Conservation (phyloP, 2,329 filamentous ascomycete species). For the Polytolypa hystricis region DNA sequence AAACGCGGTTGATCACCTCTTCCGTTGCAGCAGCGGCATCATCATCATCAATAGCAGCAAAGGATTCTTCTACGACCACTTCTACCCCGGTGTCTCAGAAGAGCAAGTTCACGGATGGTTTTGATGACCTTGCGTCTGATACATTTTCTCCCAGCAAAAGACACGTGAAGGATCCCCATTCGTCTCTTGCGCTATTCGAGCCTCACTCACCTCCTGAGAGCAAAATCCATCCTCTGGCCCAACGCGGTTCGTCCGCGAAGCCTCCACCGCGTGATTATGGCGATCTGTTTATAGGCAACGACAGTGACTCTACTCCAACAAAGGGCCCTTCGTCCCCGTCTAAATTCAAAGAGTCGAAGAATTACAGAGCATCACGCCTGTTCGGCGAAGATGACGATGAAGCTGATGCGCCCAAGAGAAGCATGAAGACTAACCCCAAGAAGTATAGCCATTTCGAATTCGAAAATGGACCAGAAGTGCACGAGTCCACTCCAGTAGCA, state of each 20-base stretch:
- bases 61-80: conserved; percentile 5
- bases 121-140: conserved; percentile 9
- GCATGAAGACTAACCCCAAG: conserved; percentile 55
- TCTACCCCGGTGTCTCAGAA: background rate
- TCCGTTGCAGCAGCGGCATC: conserved; percentile 28
- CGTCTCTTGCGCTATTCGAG: conserved; percentile 64
- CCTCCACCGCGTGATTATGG: conserved; percentile 54
- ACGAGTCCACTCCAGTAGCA: no score
- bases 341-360: conserved; percentile 14
- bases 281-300: conserved; percentile 55
- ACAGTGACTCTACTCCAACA: conserved; percentile 25
- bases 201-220: conserved; percentile 43
- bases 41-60: conserved; percentile 13
- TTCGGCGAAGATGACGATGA: conserved; percentile 38
- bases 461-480: conserved; percentile 35
- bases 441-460: conserved; percentile 85
- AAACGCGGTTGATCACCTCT: conserved; percentile 62
- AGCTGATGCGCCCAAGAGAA: conserved; percentile 36
- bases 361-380: conserved; percentile 43
- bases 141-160: conserved; percentile 29
- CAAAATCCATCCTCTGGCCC: no score
- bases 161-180: conserved; percentile 36
- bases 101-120: conserved; percentile 4
- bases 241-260: conserved; percentile 54
- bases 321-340: conserved; percentile 1